Conservation (phyloP, 179 eudicot genomes). For the Corrigiola litoralis region DNA sequence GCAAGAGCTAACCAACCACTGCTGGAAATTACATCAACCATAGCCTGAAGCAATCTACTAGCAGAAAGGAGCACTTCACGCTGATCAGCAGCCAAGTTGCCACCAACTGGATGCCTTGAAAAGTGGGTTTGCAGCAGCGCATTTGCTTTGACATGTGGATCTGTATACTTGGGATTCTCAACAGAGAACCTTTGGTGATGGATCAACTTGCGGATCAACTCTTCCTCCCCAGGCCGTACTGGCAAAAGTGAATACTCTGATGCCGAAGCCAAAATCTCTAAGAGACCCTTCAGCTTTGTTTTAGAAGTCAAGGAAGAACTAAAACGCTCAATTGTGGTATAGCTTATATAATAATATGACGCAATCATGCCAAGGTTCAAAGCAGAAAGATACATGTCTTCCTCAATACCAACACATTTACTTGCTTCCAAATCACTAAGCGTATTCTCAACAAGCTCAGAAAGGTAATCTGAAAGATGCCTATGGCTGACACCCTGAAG, state of each 20-base stretch:
- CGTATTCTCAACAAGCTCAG: constrained; percentile 92
- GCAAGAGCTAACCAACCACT: constrained; percentile 89
- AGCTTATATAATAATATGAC: constrained; percentile 84
- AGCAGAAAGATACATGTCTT: constrained; percentile 71
- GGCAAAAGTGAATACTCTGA: constrained; percentile 80
- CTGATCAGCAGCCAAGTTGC: constrained; percentile 70
- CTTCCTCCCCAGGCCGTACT: constrained; percentile 87
- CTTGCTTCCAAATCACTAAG: constrained; percentile 76
- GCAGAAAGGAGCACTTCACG: constrained; percentile 62
- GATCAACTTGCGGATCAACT: constrained; percentile 61
- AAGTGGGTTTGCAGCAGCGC: constrained; percentile 76
- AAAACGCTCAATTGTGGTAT: constrained; percentile 89
- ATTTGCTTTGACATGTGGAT: constrained; percentile 89
- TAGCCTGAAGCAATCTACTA: constrained; percentile 61
- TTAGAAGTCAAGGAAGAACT: constrained; percentile 81
- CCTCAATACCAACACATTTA: constrained; percentile 80
- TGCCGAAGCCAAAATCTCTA: constrained; percentile 83
- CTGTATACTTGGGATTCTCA: constrained; percentile 73
- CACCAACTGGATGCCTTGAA: constrained; percentile 74
- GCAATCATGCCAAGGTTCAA: constrained; percentile 94
- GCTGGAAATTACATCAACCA: constrained; percentile 93
- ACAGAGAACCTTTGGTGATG: constrained; percentile 83
- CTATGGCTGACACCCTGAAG: constrained; percentile 97
- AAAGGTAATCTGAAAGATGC: constrained; percentile 88
- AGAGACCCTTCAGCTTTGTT: constrained; percentile 82